These are phyloP conservation scores for Kluyveromyces lactis DNA, from an alignment of 805 yeast genomes.

Conservation along the genomic window DNA sequence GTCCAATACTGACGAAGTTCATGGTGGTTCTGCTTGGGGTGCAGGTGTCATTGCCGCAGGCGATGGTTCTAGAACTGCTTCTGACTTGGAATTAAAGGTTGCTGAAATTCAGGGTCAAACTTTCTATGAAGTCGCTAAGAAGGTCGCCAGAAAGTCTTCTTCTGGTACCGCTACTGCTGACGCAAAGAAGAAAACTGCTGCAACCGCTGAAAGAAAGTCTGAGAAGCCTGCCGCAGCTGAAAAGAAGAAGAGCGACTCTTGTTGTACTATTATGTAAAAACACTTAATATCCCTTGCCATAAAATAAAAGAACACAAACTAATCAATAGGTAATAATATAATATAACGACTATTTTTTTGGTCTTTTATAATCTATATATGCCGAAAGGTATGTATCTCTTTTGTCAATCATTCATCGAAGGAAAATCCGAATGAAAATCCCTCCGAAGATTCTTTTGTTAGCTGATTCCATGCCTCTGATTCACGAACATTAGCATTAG, in stretches of 20 bases:
- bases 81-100: slow-evolving; percentile 53
- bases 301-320: background rate
- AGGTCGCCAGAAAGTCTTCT: background rate
- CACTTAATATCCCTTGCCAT: background rate
- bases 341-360: too few species aligned
- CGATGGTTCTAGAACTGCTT: slow-evolving; percentile 67
- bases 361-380: too few species aligned
- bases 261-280: slow-evolving; percentile 5
- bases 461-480: slow-evolving; percentile 50
- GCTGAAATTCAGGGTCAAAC: slow-evolving; percentile 61
- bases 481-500: slow-evolving; percentile 24
- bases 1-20: slow-evolving; percentile 54
- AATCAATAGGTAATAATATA: too few species aligned
- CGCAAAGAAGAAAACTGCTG: background rate
- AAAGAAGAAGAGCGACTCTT: slow-evolving; percentile 4
- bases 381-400: too few species aligned
- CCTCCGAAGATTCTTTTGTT: slow-evolving; percentile 14
- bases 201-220: slow-evolving; percentile 4
- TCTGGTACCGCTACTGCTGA: background rate
- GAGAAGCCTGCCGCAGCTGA: slow-evolving; percentile 2
- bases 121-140: slow-evolving; percentile 39
- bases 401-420: slow-evolving; percentile 7
- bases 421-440: slow-evolving; percentile 32
- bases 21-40: slow-evolving; percentile 85
- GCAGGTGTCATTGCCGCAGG: slow-evolving; percentile 71